Conservation (phyloP, 2,329 filamentous ascomycete species). For the Aspergillus puulaauensis region DNA sequence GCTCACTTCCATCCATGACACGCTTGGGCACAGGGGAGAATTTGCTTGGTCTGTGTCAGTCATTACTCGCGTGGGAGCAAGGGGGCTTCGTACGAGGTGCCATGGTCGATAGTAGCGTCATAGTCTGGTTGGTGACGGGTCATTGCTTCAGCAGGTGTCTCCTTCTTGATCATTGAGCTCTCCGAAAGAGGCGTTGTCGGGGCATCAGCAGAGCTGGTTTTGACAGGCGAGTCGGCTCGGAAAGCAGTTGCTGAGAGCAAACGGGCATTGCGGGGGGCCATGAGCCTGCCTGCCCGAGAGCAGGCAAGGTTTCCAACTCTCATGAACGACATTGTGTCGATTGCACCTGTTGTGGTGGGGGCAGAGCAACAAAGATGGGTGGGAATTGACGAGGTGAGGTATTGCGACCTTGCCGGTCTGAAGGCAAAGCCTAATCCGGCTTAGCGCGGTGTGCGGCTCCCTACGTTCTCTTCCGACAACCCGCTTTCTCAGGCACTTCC, state of each 20-base stretch:
- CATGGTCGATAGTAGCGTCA: constrained; percentile 76
- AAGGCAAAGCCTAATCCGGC: constrained; percentile 33
- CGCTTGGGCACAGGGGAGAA: constrained; percentile 89
- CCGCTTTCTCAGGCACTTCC: constrained; percentile 36
- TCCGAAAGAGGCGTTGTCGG: constrained; percentile 38
- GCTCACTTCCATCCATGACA: constrained; percentile 88
- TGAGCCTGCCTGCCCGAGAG: constrained; percentile 32
- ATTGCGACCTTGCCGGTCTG: constrained; percentile 32
- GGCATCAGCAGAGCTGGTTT: constrained; percentile 49
- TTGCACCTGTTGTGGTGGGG: constrained; percentile 20
- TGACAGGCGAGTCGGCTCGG: constrained; percentile 55
- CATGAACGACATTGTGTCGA: constrained; percentile 63
- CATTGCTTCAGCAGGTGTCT: constrained; percentile 51
- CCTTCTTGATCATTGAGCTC: constrained; percentile 51
- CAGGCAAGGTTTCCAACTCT: constrained; percentile 49
- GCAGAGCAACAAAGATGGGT: constrained; percentile 29
- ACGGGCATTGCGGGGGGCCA: constrained; percentile 35
- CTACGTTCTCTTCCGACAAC: constrained; percentile 35
- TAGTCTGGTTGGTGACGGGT: constrained; percentile 77
- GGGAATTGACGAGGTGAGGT: constrained; percentile 29
- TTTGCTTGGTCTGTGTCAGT: constrained; percentile 56
- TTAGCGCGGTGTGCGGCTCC: constrained; percentile 33
- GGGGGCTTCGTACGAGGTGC: constrained; percentile 71
- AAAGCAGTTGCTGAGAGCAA: constrained; percentile 38
- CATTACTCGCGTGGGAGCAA: not conserved